Conservation (phyloP, 164 flowering plant genomes). For the Aristolochia contorta region DNA sequence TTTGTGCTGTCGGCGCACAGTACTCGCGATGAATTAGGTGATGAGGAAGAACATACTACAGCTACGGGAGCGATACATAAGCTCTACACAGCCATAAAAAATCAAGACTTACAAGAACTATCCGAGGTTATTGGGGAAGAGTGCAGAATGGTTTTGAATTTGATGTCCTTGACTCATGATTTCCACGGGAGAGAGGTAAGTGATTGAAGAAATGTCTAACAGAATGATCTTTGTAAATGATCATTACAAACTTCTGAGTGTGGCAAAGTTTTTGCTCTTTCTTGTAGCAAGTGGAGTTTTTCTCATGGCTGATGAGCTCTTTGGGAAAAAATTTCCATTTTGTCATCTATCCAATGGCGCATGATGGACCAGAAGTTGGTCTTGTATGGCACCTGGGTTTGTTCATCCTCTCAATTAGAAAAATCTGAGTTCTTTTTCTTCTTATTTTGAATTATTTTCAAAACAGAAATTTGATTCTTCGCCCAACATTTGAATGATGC, state of each 20-base stretch:
- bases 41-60: slow-evolving; percentile 20
- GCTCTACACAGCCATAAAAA: slow-evolving; percentile 43
- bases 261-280: background rate
- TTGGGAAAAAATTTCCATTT: slow-evolving; percentile 40
- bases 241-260: background rate
- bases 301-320: slow-evolving; percentile 26
- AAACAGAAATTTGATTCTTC: background rate
- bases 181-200: slow-evolving; percentile 52
- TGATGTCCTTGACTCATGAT: slow-evolving; percentile 28
- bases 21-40: slow-evolving; percentile 10
- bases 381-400: slow-evolving; percentile 49
- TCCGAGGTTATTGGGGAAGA: slow-evolving; percentile 55
- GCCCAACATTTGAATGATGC: slow-evolving; percentile 12
- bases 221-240: background rate
- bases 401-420: background rate
- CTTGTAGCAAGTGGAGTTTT: slow-evolving; percentile 61
- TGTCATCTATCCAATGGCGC: slow-evolving; percentile 38
- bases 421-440: background rate
- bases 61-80: slow-evolving; percentile 47
- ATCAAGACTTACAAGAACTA: slow-evolving; percentile 24
- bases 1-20: slow-evolving; percentile 9
- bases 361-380: slow-evolving; percentile 49
- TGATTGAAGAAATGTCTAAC: too few relatives aligned
- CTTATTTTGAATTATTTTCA: background rate
- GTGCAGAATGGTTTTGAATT: slow-evolving; percentile 45